Evolutionary conservation across 495 filamentous ascomycete genomes (phyloP).

Genomic region (Penicillium crystallinum): DNA sequence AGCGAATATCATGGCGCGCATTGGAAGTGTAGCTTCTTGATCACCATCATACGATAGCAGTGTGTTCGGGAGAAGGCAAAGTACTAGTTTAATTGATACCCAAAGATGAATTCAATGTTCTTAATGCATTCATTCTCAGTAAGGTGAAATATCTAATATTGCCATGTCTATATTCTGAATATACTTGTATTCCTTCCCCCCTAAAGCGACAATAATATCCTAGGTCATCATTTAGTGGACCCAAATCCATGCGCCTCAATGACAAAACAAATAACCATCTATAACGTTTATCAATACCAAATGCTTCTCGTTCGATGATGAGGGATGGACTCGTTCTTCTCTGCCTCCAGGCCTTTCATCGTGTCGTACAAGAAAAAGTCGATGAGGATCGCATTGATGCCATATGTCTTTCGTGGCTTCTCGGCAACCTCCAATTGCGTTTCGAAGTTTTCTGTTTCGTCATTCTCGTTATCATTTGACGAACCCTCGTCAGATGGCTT

Average conservation of each 20-base stretch:
- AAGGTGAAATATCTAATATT: background rate
- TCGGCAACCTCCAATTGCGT: slow-evolving; percentile 13
- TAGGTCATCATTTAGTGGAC: background rate
- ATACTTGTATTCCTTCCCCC: background rate
- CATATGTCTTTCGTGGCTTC: slow-evolving; percentile 18
- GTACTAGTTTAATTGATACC: slow-evolving; percentile 22
- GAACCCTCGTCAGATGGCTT: background rate
- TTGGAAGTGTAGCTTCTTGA: slow-evolving; percentile 23
- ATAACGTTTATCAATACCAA: slow-evolving; percentile 68
- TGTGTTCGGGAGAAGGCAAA: background rate
- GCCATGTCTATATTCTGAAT: background rate
- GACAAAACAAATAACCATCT: slow-evolving; percentile 2
- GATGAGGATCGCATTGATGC: slow-evolving; percentile 84
- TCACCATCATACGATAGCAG: background rate
- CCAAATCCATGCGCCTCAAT: background rate
- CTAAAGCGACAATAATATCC: slow-evolving; percentile 8
- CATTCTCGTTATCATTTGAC: slow-evolving; percentile 1
- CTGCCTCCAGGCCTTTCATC: slow-evolving; percentile 72
- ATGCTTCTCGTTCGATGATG: slow-evolving; percentile 93
- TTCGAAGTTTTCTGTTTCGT: slow-evolving; percentile 1
- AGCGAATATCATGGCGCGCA: slow-evolving; percentile 50
- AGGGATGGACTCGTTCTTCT: slow-evolving; percentile 59
- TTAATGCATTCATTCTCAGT: background rate
- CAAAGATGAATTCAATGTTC: slow-evolving; percentile 8
- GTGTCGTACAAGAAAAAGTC: slow-evolving; percentile 97